phyloP scores from a whole-genome alignment of 345 rosid species.

The Citrus hindsii region DNA sequence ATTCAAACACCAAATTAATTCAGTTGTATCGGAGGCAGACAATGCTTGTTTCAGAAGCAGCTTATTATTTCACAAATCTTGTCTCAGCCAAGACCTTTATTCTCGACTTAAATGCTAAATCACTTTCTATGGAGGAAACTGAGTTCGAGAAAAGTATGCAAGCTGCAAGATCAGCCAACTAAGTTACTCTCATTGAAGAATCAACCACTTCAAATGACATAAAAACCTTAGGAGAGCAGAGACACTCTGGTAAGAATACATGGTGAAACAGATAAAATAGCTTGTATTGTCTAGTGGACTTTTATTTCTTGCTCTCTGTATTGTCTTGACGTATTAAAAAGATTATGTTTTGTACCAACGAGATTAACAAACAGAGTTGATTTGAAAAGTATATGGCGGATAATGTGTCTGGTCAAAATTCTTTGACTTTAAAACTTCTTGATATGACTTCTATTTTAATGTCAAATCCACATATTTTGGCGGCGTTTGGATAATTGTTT shows the following conservation, averaged over 20 bases:
- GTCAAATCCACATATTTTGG: too few species aligned
- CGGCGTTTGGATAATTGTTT: too few species aligned
- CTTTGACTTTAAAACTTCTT: too few species aligned
- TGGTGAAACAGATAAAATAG: conserved; percentile 6
- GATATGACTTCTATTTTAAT: too few species aligned
- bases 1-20: conserved; percentile 56
- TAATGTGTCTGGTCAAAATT: too few species aligned
- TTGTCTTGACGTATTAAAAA: background rate
- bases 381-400: too few species aligned
- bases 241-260: conserved; percentile 15
- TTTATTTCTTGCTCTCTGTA: background rate
- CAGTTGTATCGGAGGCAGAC: conserved; percentile 47
- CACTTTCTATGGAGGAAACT: conserved; percentile 42
- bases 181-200: conserved; percentile 18
- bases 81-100: conserved; percentile 50
- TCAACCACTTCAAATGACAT: conserved; percentile 12
- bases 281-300: background rate
- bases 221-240: conserved; percentile 7
- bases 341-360: background rate
- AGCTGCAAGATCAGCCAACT: conserved; percentile 41
- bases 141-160: conserved; percentile 61
- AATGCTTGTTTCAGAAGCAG: conserved; percentile 52
- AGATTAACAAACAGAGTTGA: too few species aligned
- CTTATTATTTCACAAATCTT: conserved; percentile 52
- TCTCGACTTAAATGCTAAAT: conserved; percentile 45